phyloP scores from a whole-genome alignment of 1,284 basidiomycete species.

The Phylloporus gajari region DNA sequence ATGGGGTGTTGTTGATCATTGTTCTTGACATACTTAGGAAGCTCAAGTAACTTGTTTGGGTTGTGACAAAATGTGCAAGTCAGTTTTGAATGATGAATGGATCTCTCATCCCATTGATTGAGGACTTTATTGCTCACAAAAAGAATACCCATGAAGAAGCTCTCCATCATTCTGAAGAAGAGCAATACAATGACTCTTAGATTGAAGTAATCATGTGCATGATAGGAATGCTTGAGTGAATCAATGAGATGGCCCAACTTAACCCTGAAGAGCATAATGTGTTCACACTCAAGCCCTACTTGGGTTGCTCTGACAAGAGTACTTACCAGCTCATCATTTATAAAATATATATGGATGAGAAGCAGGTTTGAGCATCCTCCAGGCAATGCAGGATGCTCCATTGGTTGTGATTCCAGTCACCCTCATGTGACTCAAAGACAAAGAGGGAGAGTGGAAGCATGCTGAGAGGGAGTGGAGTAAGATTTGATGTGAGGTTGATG shows the following conservation, averaged over 20 bases:
- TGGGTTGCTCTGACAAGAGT: conserved; percentile 90
- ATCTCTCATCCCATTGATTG: conserved; percentile 96
- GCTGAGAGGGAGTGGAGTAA: conserved; percentile 99
- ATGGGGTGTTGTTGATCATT: conserved; percentile 12
- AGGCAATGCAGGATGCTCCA: conserved; percentile 94
- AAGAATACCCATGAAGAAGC: conserved; percentile 98
- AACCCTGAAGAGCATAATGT: conserved; percentile 81
- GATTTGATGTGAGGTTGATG: conserved; percentile 97
- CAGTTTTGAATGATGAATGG: conserved; percentile 97
- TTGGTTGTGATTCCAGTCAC: conserved; percentile 93
- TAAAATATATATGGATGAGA: conserved; percentile 96
- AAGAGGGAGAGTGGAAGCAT: conserved; percentile 99
- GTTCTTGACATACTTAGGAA: conserved; percentile 63
- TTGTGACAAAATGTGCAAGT: conserved; percentile 96
- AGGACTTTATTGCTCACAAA: conserved; percentile 90
- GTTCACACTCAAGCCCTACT: conserved; percentile 92
- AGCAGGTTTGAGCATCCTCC: conserved; percentile 88
- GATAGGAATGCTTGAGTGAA: conserved; percentile 91
- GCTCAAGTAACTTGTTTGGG: conserved; percentile 91
- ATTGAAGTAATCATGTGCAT: conserved; percentile 97
- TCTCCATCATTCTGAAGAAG: conserved; percentile 96
- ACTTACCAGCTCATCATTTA: conserved; percentile 96
- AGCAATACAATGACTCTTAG: conserved; percentile 98
- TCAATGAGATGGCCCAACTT: conserved; percentile 89
- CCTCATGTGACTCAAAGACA: conserved; percentile 90